Evolutionary conservation across 441 rosid genomes (phyloP), one percentile per base, ranked within the genome.

Genomic region (Adansonia rubrostipa): DNA sequence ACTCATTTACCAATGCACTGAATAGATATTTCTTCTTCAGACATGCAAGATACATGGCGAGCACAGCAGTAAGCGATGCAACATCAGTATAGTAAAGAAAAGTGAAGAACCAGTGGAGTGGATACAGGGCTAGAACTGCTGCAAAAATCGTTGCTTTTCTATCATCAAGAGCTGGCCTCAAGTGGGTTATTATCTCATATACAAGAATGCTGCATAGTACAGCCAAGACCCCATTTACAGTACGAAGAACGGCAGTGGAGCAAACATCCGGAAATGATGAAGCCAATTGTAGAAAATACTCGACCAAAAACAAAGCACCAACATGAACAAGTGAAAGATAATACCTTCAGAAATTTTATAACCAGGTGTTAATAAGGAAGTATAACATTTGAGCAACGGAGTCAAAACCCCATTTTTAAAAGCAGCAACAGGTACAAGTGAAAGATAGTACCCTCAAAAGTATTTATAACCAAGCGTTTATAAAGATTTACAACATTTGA

Each of bases 21-120:
- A 89, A 78, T 82, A 77, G 73, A 88, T 85, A 91, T 84, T 89
- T 87, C 90, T 80, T 90, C 84, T 87, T 93, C 89, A 93, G 84
- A 82, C 92, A 92, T 77, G 96, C 82, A 58, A 93, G 96, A 86
- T 96, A 89, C 99, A 93, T 92, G 4, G 93, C 93, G 77, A 96
- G 96, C 82, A 93, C 94, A 9, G 86, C 82, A 20, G 97, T 89
- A 40, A 96, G 87, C 57, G 98, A 94, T 17, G 94, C 96, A 86
- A 92, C 95, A 88, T 94, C 99, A 48, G 99, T 96, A 75, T 96
- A 96, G 86, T 94, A 94, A 75, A 96, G 92, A 84, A 93, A 96
- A 76, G 91, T 85, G 88, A 93, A 94, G 90, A 96, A 96, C 96
- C 97, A 96, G 73, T 96, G 96, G 66, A 96, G 91, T 45, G 98